Base-by-base conservation (phyloP, 148 eudicot species). In the Vaccinium macrocarpon region DNA sequence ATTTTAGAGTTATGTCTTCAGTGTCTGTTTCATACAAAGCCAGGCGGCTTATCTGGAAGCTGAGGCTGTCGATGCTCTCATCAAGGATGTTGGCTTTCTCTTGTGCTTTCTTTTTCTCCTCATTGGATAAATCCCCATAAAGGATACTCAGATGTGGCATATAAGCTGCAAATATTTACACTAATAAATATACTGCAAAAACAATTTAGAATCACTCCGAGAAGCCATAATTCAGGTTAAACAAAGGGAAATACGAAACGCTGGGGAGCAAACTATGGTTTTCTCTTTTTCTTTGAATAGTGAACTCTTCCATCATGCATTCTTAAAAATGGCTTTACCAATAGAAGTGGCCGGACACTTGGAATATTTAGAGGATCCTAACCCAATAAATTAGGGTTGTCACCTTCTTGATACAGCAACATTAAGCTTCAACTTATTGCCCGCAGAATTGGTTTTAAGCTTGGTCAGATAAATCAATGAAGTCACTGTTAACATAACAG, bases 81-180 rank as follows among this genome's bases (percentile, higher is more conserved):
- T 95, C 99, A 35, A 97, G 86, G 55, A 79, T 84, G 46, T 87
- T 87, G 32, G 95, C 98, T 89, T 89, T 93, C 87, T 90, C 97
- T 80, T 84, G 93, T 81, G 97, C 97, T 79, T 83, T 92, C 88
- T 90, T 93, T 85, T 97, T 97, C 90, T 93, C 97, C 81, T 95
- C 98, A 4, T 95, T 96, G 10, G 93, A 88, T 82, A 95, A 83
- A 85, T 97, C 97, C 6, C 86, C 94, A 64, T 97, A 97, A 1
- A 95, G 93, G 76, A 97, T 90, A 89, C 98, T 97, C 91, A 97
- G 83, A 91, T 97, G 99, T 23, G 99, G 99, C 99, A 97, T 95
- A 88, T 97, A 97, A 76, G 98, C 99, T 97, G 92, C 91, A 87
- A 74, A 11, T 35, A 35, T 35, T 35, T 35, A 35, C 38, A 35